Evolutionary conservation across 73 alveolate species (phyloP).

Genomic region (Tetrahymena elliotti): DNA sequence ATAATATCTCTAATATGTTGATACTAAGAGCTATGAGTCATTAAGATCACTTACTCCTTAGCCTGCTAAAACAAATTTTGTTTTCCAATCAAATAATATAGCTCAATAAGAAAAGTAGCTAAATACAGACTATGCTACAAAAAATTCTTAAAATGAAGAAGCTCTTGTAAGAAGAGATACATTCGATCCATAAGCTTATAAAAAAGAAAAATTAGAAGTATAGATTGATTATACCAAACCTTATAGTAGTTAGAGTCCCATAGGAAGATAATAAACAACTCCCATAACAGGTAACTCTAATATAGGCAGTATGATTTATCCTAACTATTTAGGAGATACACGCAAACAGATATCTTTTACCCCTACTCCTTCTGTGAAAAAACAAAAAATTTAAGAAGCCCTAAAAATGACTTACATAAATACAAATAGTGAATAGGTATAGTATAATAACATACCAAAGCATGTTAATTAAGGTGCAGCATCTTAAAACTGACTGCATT

Average conservation of each 20-base stretch:
- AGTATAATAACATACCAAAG: no score
- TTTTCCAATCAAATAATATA: neutral
- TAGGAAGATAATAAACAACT: neutral
- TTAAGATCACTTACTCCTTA: neutral
- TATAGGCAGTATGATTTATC: neutral
- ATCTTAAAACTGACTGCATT: neutral
- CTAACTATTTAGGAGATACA: neutral
- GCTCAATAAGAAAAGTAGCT: neutral
- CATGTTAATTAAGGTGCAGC: neutral
- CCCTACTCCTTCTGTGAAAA: neutral
- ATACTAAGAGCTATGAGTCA: neutral
- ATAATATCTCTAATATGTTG: neutral
- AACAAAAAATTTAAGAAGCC: neutral
- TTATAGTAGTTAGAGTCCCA: neutral
- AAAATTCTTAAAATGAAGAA: neutral
- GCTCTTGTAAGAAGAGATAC: neutral
- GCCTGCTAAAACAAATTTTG: neutral
- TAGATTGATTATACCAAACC: neutral
- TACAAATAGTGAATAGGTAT: neutral
- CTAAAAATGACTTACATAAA: neutral
- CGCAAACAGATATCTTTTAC: neutral
- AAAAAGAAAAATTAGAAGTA: neutral
- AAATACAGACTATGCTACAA: neutral
- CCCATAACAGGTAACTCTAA: neutral
- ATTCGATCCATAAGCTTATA: neutral